Evolutionary conservation across 805 yeast genomes (phyloP).

Genomic region (Teunomyces cretensis): DNA sequence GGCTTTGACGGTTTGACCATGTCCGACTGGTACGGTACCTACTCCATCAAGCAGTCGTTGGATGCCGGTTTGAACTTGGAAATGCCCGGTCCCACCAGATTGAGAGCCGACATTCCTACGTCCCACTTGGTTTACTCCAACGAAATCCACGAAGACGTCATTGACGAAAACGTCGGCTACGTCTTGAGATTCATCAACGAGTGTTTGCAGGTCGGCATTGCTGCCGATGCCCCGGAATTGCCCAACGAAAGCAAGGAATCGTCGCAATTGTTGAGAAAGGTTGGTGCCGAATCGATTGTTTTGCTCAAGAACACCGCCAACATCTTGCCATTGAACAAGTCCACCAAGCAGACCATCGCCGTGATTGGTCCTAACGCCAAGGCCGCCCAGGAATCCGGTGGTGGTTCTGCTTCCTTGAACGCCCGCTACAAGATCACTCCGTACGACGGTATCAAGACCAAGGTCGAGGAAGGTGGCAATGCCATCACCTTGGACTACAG

Average conservation of each 20-base stretch:
- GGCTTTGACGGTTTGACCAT: conserved; percentile 53
- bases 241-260: conserved; percentile 42
- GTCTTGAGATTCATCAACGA: conserved; percentile 50
- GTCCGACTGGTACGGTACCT: conserved; percentile 67
- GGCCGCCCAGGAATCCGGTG: conserved; percentile 52
- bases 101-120: conserved; percentile 41
- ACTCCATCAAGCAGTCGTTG: conserved; percentile 45
- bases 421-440: conserved; percentile 52
- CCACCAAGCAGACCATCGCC: conserved; percentile 35
- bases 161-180: conserved; percentile 49
- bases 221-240: conserved; percentile 32
- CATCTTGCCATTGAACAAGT: conserved; percentile 45
- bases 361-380: conserved; percentile 64
- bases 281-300: conserved; percentile 52
- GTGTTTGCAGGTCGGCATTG: conserved; percentile 41
- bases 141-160: conserved; percentile 38
- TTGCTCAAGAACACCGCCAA: conserved; percentile 52
- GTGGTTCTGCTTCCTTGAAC: conserved; percentile 58
- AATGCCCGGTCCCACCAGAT: conserved; percentile 63
- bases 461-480: conserved; percentile 24
- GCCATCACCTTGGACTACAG: conserved; percentile 23
- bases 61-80: conserved; percentile 62
- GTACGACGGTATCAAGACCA: conserved; percentile 42
- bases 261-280: conserved; percentile 9
- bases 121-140: conserved; percentile 41